Base-by-base conservation (phyloP, 2,329 filamentous ascomycete species). In the Fusarium drepaniforme region DNA sequence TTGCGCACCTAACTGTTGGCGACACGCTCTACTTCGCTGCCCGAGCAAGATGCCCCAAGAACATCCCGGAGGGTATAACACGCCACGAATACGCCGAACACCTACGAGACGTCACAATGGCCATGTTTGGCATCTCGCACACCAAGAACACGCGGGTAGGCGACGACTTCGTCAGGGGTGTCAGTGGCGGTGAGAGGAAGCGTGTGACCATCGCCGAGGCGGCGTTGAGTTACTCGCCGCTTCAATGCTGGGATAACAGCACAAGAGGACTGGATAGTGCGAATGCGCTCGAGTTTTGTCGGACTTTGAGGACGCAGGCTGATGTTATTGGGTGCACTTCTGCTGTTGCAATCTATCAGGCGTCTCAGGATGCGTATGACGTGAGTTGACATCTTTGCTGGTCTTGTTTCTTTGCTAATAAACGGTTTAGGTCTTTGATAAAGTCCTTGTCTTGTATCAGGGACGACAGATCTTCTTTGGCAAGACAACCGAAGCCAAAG, bases 11-110 rank as follows among this genome's bases (percentile, higher is more conserved):
- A 72, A 91, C 89, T 3, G 93, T 95, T 18, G 93, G 93, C 62
- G 92, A 95, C 74, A 96, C 94, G 0, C 86, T 96, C 21, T 91
- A 90, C 65, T 95, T 95, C 72, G 93, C 93, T 11, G 93, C 93
- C 3, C 86, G 89, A 28, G 92, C 93, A 4, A 88, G 92, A 57
- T 88, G 90, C 18, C 91, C 92, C 0, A 88, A 88, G 51, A 80
- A 87, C n/a, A 85, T 91, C 4, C 91, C 91, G 4, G 84, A 86
- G 3, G 90, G 90, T 28, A 85, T 92, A 5, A 84, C 84, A 61
- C 84, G 84, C 68, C 78, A 82, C 13, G 83, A 85, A 16, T 93
- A 89, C 70, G 87, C 90, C 12, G 85, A 87, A 72, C 90, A 93
- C 73, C 82, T 93, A 77, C 87, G 91, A 21, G 91, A 94, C 79